phyloP scores from a whole-genome alignment of 1,139 yeast species.

The Taphrina wiesneri region DNA sequence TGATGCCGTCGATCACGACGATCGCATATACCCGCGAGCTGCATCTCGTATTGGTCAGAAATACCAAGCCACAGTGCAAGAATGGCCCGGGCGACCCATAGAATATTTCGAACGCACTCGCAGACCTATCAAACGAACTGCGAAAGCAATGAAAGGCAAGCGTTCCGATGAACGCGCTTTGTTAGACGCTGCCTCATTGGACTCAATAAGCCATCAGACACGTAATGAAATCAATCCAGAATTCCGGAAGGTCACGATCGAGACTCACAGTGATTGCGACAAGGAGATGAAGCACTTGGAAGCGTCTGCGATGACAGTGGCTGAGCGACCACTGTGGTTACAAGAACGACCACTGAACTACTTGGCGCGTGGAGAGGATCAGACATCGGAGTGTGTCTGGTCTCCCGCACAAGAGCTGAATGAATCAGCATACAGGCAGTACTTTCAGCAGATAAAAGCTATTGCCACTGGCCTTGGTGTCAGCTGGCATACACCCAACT shows the following conservation, averaged over 20 bases:
- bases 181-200: neutral
- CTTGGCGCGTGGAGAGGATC: conserved; percentile 81
- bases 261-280: no score
- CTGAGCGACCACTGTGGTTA: conserved; percentile 55
- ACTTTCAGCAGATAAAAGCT: conserved; percentile 56
- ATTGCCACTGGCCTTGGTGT: conserved; percentile 58
- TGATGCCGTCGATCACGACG: conserved; percentile 77
- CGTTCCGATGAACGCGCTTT: conserved; percentile 27
- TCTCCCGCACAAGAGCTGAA: conserved; percentile 52
- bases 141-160: conserved; percentile 39
- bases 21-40: conserved; percentile 79
- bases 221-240: neutral
- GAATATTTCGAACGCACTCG: conserved; percentile 52
- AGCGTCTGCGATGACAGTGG: neutral
- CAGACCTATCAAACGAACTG: conserved; percentile 38
- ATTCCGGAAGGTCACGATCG: no score
- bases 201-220: no score
- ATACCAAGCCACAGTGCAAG: conserved; percentile 71
- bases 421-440: conserved; percentile 53
- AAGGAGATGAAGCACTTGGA: neutral
- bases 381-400: conserved; percentile 51
- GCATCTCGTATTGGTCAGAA: conserved; percentile 74
- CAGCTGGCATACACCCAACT: conserved; percentile 64
- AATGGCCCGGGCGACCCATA: conserved; percentile 66
- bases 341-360: conserved; percentile 79